A percentile compares a stretch with the other conserved stretches of the same genome.
Evolutionary conservation across 2,329 filamentous ascomycete species (phyloP).

Genomic region (Penicillium hordei): DNA sequence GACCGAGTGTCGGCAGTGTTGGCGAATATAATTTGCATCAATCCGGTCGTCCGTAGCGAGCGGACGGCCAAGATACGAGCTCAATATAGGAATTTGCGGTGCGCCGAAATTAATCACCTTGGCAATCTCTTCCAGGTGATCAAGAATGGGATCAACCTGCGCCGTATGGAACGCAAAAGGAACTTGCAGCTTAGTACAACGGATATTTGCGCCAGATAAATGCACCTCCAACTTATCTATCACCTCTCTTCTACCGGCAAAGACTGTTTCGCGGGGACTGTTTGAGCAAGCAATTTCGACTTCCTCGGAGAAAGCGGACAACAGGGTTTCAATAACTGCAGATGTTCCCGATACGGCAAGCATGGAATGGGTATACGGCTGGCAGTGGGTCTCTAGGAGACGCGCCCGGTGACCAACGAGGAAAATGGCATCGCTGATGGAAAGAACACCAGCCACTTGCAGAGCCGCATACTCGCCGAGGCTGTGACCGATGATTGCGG

Average conservation of each 20-base stretch:
- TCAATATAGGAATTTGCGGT: no score
- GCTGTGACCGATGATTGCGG: no score
- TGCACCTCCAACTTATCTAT: slow-evolving; percentile 56
- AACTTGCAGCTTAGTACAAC: slow-evolving; percentile 58
- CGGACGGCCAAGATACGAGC: no score
- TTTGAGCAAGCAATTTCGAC: slow-evolving; percentile 70
- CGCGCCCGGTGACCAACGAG: slow-evolving; percentile 69
- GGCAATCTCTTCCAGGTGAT: no score
- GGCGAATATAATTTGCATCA: no score
- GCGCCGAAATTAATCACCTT: no score
- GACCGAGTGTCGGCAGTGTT: no score
- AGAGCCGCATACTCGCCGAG: slow-evolving; percentile 17
- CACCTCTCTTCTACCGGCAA: slow-evolving; percentile 54
- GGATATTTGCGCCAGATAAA: slow-evolving; percentile 51
- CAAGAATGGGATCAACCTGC: slow-evolving; percentile 7
- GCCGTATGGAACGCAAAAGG: slow-evolving; percentile 55
- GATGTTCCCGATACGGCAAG: slow-evolving; percentile 54
- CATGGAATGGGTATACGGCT: slow-evolving; percentile 66
- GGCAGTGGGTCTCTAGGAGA: slow-evolving; percentile 58
- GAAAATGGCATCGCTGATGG: slow-evolving; percentile 52
- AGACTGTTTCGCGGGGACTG: slow-evolving; percentile 70
- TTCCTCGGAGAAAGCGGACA: slow-evolving; percentile 21
- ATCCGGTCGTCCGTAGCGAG: no score
- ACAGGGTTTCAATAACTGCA: slow-evolving; percentile 28
- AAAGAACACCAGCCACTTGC: slow-evolving; percentile 35